Evolutionary conservation across 768 basidiomycete genomes (phyloP).

Genomic region (Leccinellum albellum): DNA sequence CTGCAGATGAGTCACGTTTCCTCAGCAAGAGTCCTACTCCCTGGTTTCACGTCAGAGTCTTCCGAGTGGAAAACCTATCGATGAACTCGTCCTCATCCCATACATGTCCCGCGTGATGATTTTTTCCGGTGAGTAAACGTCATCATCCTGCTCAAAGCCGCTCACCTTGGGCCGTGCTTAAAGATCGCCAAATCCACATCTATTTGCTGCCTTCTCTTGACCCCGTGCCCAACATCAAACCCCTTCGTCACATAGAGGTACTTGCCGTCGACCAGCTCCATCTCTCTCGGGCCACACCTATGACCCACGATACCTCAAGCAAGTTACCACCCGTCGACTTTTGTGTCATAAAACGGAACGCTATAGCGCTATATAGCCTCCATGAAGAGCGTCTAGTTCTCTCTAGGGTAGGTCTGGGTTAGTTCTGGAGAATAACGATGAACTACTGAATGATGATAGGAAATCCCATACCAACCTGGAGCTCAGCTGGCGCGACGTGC

Average conservation of each 20-base stretch:
- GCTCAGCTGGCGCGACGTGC: constrained; percentile 58
- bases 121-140: constrained; percentile 57
- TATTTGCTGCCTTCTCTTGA: constrained; percentile 81
- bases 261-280: constrained; percentile 83
- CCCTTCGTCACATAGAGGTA: constrained; percentile 74
- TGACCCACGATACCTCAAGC: constrained; percentile 35
- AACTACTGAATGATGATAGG: constrained; percentile 38
- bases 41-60: constrained; percentile 67
- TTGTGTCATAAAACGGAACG: constrained; percentile 65
- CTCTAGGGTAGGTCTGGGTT: constrained; percentile 46
- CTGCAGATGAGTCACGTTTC: background rate
- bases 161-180: constrained; percentile 1
- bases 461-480: constrained; percentile 64
- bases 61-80: constrained; percentile 66
- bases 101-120: constrained; percentile 72
- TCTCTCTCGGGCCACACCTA: constrained; percentile 46
- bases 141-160: background rate
- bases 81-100: constrained; percentile 77
- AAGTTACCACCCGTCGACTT: constrained; percentile 59
- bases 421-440: background rate
- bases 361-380: constrained; percentile 61
- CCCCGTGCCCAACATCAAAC: constrained; percentile 61
- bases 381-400: constrained; percentile 59
- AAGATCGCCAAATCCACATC: constrained; percentile 69
- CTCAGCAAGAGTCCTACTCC: constrained; percentile 57